These are phyloP conservation scores for Perkinsus chesapeaki DNA, from an alignment of 169 alveolate species.

Conservation along the genomic window DNA sequence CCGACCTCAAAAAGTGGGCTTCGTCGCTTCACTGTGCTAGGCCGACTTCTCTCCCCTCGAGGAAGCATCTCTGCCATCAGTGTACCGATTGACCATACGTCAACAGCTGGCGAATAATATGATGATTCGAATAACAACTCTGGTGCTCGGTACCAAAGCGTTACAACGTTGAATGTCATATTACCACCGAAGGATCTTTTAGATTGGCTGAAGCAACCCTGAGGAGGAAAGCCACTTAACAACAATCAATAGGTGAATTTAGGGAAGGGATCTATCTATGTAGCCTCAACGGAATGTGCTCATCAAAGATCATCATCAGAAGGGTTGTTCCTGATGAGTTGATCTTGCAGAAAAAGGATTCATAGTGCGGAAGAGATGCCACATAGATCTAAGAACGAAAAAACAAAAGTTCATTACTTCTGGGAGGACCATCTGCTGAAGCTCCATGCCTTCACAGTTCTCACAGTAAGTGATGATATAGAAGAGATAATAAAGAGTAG, in stretches of 20 bases:
- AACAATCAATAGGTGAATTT: background rate
- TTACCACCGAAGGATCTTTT: slow-evolving; percentile 32
- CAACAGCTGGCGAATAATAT: slow-evolving; percentile 86
- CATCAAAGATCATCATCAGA: too few relatives aligned
- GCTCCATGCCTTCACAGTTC: too few relatives aligned
- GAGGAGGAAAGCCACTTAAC: background rate
- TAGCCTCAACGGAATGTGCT: too few relatives aligned
- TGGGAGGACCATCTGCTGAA: too few relatives aligned
- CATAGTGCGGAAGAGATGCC: background rate
- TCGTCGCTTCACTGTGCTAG: background rate
- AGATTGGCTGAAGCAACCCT: background rate
- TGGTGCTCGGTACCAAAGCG: slow-evolving; percentile 95
- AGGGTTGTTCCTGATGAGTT: too few relatives aligned
- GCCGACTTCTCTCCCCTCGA: background rate
- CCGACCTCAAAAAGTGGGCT: background rate
- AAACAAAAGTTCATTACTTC: too few relatives aligned
- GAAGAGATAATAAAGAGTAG: too few relatives aligned
- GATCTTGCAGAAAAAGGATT: background rate
- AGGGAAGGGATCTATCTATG: too few relatives aligned
- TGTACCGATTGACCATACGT: slow-evolving; percentile 76
- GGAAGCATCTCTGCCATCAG: background rate
- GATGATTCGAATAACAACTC: slow-evolving; percentile 87
- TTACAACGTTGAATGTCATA: slow-evolving; percentile 85
- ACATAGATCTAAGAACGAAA: too few relatives aligned
- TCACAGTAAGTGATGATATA: too few relatives aligned